A percentile compares a stretch with the other conserved stretches of the same genome.
Evolutionary conservation across 2,329 filamentous ascomycete species (phyloP).

Genomic region (Aaosphaeria arxii): DNA sequence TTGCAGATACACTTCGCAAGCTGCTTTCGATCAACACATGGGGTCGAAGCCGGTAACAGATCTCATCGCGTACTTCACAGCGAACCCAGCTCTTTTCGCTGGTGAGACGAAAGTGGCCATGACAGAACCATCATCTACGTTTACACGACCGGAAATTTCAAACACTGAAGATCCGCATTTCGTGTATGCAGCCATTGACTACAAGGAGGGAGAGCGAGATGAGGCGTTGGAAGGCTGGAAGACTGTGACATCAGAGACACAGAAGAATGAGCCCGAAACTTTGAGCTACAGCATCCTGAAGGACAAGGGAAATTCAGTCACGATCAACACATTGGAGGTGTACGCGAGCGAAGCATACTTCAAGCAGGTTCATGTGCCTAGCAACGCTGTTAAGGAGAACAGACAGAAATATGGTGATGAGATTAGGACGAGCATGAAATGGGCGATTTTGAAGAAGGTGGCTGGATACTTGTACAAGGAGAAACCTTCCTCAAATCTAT

Average conservation of each 20-base stretch:
- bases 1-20: conserved; percentile 15
- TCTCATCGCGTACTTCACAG: conserved; percentile 8
- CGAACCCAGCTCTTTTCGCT: conserved; percentile 9
- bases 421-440: conserved; percentile 8
- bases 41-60: conserved; percentile 7
- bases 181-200: conserved; percentile 15
- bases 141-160: conserved; percentile 8
- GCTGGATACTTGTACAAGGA: conserved; percentile 12
- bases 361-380: conserved; percentile 19
- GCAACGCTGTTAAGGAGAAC: conserved; percentile 15
- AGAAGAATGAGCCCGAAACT: conserved; percentile 17
- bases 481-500: conserved; percentile 5
- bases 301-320: conserved; percentile 11
- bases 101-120: conserved; percentile 5
- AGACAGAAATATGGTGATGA: conserved; percentile 11
- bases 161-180: conserved; percentile 13
- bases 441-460: conserved; percentile 9
- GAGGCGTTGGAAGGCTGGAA: conserved; percentile 18
- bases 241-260: conserved; percentile 11
- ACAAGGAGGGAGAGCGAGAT: conserved; percentile 13
- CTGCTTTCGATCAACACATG: conserved; percentile 18
- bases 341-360: conserved; percentile 18
- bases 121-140: conserved; percentile 9
- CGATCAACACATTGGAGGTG: conserved; percentile 14
- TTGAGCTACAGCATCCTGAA: conserved; percentile 15